Evolutionary conservation across 495 filamentous ascomycete species (phyloP).

Genomic region (Talaromyces trachyspermus): DNA sequence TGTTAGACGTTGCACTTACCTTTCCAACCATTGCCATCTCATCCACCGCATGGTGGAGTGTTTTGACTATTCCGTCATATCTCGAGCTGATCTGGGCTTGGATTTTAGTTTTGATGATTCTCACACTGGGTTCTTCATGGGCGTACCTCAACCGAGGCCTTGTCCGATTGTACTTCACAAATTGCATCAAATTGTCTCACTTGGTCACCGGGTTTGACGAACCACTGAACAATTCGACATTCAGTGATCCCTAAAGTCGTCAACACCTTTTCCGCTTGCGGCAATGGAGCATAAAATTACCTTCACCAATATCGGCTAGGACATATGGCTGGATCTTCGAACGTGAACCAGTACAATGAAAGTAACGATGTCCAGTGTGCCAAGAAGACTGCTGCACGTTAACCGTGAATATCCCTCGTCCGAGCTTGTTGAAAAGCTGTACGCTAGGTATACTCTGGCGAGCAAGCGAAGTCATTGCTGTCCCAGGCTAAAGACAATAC

Average conservation of each 20-base stretch:
- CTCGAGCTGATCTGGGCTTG: background rate
- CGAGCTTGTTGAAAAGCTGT: too few species aligned
- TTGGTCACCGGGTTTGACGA: background rate
- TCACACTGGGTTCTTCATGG: too few species aligned
- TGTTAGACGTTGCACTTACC: background rate
- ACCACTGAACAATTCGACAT: background rate
- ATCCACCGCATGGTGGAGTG: background rate
- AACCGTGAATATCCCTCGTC: too few species aligned
- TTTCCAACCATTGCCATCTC: background rate
- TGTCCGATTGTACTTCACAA: background rate
- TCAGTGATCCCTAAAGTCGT: background rate
- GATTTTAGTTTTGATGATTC: too few species aligned
- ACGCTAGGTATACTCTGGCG: too few species aligned
- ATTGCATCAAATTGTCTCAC: background rate
- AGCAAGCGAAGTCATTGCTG: too few species aligned
- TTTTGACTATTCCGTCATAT: background rate
- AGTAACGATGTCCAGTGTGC: too few species aligned
- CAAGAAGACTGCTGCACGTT: too few species aligned
- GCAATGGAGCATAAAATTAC: background rate
- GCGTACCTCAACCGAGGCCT: background rate
- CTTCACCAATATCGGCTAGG: background rate
- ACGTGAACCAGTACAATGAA: too few species aligned
- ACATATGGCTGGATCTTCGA: background rate
- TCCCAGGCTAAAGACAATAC: too few species aligned
- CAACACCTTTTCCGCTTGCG: background rate